These are phyloP conservation scores for Catenaria anguillulae DNA, from an alignment of 371 early-diverging fungal species.

Conservation along the genomic window DNA sequence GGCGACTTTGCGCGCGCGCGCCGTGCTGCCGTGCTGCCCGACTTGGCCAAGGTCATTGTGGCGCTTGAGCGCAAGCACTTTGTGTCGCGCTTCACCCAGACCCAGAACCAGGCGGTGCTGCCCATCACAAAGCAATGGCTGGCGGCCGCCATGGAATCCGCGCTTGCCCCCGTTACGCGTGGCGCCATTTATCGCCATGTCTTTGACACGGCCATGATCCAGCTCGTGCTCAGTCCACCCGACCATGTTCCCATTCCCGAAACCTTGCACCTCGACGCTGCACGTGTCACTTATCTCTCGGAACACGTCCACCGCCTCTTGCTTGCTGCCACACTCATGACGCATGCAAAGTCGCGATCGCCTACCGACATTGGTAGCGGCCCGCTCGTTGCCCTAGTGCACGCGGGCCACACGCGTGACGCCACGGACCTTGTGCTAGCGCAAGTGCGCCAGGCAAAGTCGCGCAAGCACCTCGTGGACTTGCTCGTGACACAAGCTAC, in stretches of 20 bases:
- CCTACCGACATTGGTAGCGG: not conserved
- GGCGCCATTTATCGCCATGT: not conserved
- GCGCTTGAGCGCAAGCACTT: not conserved
- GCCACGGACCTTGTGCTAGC: not conserved
- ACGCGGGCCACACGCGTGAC: not conserved
- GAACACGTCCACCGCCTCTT: not conserved
- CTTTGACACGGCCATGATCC: not conserved
- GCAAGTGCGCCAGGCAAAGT: not conserved
- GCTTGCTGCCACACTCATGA: not conserved
- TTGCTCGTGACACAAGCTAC: not conserved
- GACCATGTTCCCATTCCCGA: not conserved
- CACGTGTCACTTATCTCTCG: not conserved
- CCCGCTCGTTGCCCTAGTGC: not conserved
- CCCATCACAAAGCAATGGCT: not conserved
- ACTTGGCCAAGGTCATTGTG: not conserved
- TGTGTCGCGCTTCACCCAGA: not conserved
- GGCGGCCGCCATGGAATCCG: not conserved
- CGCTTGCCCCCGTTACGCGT: not conserved
- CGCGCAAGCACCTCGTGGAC: no score
- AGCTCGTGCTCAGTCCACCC: not conserved
- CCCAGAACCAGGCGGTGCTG: not conserved
- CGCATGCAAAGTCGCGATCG: not conserved
- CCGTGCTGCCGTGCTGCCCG: not conserved
- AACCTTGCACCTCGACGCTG: not conserved
- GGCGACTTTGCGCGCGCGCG: not conserved